Base-by-base conservation (phyloP, 2,329 filamentous ascomycete species). In the Diaporthe amygdali region DNA sequence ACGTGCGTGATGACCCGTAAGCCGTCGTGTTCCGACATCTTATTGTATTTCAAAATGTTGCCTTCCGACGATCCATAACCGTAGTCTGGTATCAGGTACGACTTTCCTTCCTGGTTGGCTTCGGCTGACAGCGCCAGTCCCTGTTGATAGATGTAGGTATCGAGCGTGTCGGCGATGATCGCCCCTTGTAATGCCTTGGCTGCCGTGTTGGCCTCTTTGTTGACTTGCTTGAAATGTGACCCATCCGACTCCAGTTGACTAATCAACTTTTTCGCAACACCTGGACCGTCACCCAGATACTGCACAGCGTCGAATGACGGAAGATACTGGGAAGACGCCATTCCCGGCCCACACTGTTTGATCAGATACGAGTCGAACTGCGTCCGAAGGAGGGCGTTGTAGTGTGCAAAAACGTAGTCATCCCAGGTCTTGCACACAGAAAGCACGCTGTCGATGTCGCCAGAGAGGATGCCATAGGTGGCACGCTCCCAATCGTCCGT, bases 391-490 rank as follows among this genome's bases (percentile, higher is more conserved):
- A 96, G 84, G n/a, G 93, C 91, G 78, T 97, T 98, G 84, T 96
- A 96, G 79, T 95, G 91, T 44, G 92, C 91, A 80, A 96, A 97
- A 22, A 98, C 86, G 76, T 92, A 90, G 77, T 98, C 96, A 75
- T 97, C 94, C 92, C 95, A 97, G 27, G 88, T 90, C 64, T 89
- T 87, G 78, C 94, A 95, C 47, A 96, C 90, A 74, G 90, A 89
- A 77, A 94, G 91, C 14, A 97, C 94, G 66, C 92, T 93, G 46
- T 89, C 84, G 63, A 95, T 88, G 78, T 98, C 94, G 63, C 96
- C 96, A 51, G 93, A 92, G n/a, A 99, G 86, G 15, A 98, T 83
- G 34, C 94, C 96, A 78, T 97, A 98, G 0, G 97, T 94, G 22
- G 96, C 96, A 69, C 91, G 90, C 82, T 99, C 95, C 77, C 95